A percentile compares a stretch with the other conserved stretches of the same genome.
Conservation (phyloP, 192 early-diverging fungal genomes). For the Coemansia sp. region DNA sequence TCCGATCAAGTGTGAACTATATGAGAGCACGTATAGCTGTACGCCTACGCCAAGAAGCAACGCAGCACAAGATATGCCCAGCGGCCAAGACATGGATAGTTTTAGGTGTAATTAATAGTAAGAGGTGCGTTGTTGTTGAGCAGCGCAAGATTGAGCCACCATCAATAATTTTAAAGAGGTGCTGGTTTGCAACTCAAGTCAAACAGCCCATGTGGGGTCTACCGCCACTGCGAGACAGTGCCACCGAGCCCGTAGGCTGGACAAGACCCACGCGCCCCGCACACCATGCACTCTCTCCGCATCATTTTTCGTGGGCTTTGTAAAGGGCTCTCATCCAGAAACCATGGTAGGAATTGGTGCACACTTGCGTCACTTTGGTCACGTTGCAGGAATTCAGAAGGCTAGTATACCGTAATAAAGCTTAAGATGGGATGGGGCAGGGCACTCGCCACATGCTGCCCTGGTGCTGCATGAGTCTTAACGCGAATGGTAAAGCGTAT, state of each 20-base stretch:
- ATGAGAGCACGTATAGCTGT: conserved; percentile 15
- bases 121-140: neutral
- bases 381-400: neutral
- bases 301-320: neutral
- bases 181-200: neutral
- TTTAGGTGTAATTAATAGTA: neutral
- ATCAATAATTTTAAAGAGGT: neutral
- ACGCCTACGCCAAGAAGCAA: conserved; percentile 8
- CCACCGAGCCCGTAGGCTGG: neutral
- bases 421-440: conserved; percentile 43
- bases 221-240: neutral
- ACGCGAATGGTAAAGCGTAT: conserved; percentile 46
- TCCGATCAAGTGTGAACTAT: neutral
- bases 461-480: conserved; percentile 22
- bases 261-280: neutral
- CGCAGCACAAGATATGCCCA: conserved; percentile 1
- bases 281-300: neutral
- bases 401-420: conserved; percentile 43
- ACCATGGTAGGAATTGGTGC: too few relatives aligned
- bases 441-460: conserved; percentile 20
- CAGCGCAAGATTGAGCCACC: neutral
- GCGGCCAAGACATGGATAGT: neutral
- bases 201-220: neutral
- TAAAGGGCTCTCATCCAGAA: neutral
- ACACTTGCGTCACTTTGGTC: neutral